Evolutionary conservation across 2,329 filamentous ascomycete species (phyloP), one percentile per base, ranked within the genome.

Genomic region (Botrytis elliptica): DNA sequence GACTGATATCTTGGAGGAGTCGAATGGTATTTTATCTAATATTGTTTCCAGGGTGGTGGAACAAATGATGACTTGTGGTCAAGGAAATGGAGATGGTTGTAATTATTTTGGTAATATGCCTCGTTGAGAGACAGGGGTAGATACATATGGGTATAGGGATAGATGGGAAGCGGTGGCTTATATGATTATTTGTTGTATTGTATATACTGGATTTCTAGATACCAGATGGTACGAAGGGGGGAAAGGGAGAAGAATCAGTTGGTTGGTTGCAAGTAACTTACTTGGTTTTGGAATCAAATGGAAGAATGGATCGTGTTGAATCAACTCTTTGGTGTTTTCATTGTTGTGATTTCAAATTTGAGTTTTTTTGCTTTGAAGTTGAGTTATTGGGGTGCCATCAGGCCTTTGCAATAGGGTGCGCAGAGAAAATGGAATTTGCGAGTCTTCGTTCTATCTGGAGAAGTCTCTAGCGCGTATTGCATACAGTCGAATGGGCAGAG

Each of bases 161-260:
- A 22, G 40, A 22, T n/a, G 25, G n/a, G n/a, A 68, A 68, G n/a
- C 38, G n/a, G 36, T 33, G 10, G 66, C 38, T 44, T 57, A n/a
- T 57, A 68, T 68, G 66, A 16, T 68, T 68, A 57, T 18, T 42
- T 57, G 25, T 57, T 68, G 66, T 33, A 57, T 57, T 68, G 49
- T 57, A 57, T 42, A 68, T 57, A 68, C 66, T 68, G 49, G 66
- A 57, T 57, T 68, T 55, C 57, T 57, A 57, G 49, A 68, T 57
- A 68, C 66, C 49, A 57, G 66, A 57, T n/a, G 25, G 36, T n/a
- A 20, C 25, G 49, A 14, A 3, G 40, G n/a, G 38, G 25, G n/a
- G 18, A 14, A n/a, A 22, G 36, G 25, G 18, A 42, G 65, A 25
- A n/a, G 25, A 40, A 40, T 40, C 18, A 36, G 14, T 22, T 55